Percentiles rank a stretch among this genome's conserved stretches.
These are phyloP conservation scores for Onygenales sp. DNA, from an alignment of 2,329 filamentous ascomycete genomes.

Conservation along the genomic window DNA sequence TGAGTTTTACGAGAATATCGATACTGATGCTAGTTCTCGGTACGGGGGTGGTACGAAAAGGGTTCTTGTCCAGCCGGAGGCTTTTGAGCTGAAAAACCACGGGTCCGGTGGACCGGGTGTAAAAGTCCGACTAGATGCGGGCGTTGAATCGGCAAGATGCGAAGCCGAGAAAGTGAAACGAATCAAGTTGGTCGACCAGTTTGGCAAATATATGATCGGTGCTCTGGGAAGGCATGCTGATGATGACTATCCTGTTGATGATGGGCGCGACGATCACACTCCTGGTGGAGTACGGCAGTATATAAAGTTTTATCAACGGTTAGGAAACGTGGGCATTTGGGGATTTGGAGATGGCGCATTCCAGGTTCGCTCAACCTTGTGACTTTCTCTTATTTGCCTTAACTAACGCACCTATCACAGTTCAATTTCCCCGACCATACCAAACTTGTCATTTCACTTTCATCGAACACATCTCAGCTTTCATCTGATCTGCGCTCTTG, in stretches of 20 bases:
- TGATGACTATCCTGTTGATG: slow-evolving; percentile 22
- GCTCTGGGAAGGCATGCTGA: slow-evolving; percentile 33
- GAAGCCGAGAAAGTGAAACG: slow-evolving; percentile 40
- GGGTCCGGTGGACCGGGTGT: slow-evolving; percentile 18
- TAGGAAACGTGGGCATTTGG: slow-evolving; percentile 46
- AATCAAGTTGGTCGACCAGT: slow-evolving; percentile 40
- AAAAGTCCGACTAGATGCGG: slow-evolving; percentile 23
- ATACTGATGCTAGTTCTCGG: slow-evolving; percentile 21
- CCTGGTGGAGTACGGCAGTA: slow-evolving; percentile 24
- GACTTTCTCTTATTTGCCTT: background rate
- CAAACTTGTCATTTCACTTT: slow-evolving; percentile 38
- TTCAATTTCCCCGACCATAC: slow-evolving; percentile 46
- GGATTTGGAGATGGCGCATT: slow-evolving; percentile 41
- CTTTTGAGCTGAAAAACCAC: slow-evolving; percentile 29
- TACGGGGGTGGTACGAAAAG: slow-evolving; percentile 29
- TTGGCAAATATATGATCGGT: slow-evolving; percentile 44
- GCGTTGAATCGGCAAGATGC: slow-evolving; percentile 25
- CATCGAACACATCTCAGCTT: slow-evolving; percentile 6
- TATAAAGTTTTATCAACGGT: slow-evolving; percentile 42
- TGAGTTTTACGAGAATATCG: slow-evolving; percentile 40
- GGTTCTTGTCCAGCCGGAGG: slow-evolving; percentile 28
- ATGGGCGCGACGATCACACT: slow-evolving; percentile 7
- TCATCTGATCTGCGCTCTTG: slow-evolving; percentile 19
- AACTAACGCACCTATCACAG: slow-evolving; percentile 10
- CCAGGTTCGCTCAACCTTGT: slow-evolving; percentile 21